phyloP scores from a whole-genome alignment of 768 basidiomycete genomes.

The Chalciporus pseudorubinellus region DNA sequence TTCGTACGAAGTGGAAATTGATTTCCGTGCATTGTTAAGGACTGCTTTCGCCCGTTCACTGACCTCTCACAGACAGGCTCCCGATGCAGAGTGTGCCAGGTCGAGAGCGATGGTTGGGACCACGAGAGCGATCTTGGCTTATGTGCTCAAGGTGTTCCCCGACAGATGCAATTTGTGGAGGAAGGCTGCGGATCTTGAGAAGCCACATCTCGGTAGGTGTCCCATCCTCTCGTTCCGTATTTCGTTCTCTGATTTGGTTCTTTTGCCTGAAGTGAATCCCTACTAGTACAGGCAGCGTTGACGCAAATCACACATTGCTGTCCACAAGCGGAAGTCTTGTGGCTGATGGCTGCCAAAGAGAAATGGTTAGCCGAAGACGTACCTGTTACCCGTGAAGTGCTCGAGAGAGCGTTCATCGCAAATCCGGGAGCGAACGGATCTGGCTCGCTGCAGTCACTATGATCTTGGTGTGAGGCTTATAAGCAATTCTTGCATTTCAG shows the following conservation, averaged over 20 bases:
- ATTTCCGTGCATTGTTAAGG: too few species aligned
- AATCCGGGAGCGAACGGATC: constrained; percentile 95
- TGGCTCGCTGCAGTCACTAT: constrained; percentile 98
- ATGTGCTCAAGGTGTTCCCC: constrained; percentile 88
- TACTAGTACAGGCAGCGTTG: constrained; percentile 82
- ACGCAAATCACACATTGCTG: constrained; percentile 83
- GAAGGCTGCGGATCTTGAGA: constrained; percentile 90
- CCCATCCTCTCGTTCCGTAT: too few species aligned
- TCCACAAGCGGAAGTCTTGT: constrained; percentile 93
- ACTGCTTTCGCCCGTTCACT: too few species aligned
- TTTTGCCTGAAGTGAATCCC: constrained; percentile 51
- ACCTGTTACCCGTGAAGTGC: constrained; percentile 82
- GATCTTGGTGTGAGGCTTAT: too few species aligned
- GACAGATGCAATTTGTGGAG: constrained; percentile 85
- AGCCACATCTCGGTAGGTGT: constrained; percentile 70
- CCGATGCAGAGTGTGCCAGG: constrained; percentile 86
- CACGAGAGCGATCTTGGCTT: constrained; percentile 85
- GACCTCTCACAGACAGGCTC: too few species aligned
- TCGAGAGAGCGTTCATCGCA: constrained; percentile 87
- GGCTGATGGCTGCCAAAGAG: constrained; percentile 99
- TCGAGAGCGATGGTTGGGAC: constrained; percentile 72
- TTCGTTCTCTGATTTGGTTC: neutral
- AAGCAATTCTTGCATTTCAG: too few species aligned
- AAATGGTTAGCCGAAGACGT: constrained; percentile 92
- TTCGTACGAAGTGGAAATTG: too few species aligned